These are phyloP conservation scores for Aspergillus costaricaensis DNA, from an alignment of 2,329 filamentous ascomycete species.

Conservation along the genomic window DNA sequence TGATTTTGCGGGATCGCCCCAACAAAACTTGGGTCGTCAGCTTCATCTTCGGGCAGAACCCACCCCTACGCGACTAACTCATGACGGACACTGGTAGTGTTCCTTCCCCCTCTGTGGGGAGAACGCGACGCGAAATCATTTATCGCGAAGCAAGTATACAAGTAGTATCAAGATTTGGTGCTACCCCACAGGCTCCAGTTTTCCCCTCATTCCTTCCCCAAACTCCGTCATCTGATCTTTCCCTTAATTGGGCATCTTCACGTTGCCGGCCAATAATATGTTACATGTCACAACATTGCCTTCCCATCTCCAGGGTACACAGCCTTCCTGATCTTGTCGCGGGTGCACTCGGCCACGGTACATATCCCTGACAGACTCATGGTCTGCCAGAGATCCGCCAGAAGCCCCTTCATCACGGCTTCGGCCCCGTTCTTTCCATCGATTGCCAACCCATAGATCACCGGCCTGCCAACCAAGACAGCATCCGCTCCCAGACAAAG, in stretches of 20 bases:
- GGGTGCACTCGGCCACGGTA: conserved; percentile 37
- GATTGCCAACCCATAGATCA: conserved; percentile 60
- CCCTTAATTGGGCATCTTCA: not conserved
- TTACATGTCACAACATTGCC: conserved; percentile 31
- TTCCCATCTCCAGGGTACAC: conserved; percentile 40
- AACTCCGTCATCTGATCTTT: not conserved
- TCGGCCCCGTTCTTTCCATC: conserved; percentile 58
- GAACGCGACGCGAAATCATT: not conserved
- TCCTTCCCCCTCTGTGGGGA: not conserved
- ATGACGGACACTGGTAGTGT: not conserved
- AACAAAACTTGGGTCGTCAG: conserved; percentile 12
- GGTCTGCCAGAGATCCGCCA: conserved; percentile 58
- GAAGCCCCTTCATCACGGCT: conserved; percentile 52
- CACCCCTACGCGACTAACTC: not conserved
- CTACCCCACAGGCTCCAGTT: not conserved
- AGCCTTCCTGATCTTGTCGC: conserved; percentile 36
- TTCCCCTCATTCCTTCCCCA: conserved; percentile 1
- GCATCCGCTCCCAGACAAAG: conserved; percentile 58
- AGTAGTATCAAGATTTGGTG: not conserved
- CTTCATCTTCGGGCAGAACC: not conserved
- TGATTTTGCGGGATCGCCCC: conserved; percentile 21
- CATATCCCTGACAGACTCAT: conserved; percentile 58
- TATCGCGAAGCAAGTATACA: not conserved
- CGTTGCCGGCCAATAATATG: not conserved
- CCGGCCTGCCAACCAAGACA: conserved; percentile 60